phyloP scores from a whole-genome alignment of 116 monocot species.

The Phalaenopsis hybrid region DNA sequence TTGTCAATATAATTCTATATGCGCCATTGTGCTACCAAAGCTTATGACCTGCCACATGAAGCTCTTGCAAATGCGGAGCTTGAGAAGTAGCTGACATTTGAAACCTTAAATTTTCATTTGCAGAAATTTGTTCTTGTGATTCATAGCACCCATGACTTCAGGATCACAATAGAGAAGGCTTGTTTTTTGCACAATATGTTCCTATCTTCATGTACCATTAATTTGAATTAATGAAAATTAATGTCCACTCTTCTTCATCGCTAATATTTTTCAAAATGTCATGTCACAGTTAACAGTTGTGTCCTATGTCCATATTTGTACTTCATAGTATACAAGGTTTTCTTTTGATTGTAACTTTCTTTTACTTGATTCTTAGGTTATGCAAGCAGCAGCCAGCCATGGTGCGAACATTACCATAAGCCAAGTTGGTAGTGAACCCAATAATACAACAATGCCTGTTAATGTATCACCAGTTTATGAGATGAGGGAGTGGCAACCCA shows the following conservation, averaged over 20 bases:
- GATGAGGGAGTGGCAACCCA: constrained; percentile 75
- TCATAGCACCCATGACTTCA: neutral
- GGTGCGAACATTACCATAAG: constrained; percentile 66
- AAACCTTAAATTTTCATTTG: neutral
- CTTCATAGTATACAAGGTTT: neutral
- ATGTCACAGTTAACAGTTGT: neutral
- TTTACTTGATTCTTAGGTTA: constrained; percentile 50
- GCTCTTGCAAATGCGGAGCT: neutral
- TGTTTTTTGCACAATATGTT: neutral
- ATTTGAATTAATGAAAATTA: neutral
- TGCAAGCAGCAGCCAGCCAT: constrained; percentile 65
- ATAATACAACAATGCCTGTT: constrained; percentile 30
- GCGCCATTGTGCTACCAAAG: neutral
- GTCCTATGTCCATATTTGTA: neutral
- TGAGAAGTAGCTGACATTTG: neutral
- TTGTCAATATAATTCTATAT: neutral
- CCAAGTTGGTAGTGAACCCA: constrained; percentile 66
- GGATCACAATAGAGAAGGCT: neutral
- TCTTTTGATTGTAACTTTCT: neutral
- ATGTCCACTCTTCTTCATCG: neutral
- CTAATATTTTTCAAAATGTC: neutral
- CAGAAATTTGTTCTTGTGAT: neutral
- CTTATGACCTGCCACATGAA: neutral
- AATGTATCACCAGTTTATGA: constrained; percentile 61
- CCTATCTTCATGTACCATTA: neutral